Evolutionary conservation across 768 basidiomycete genomes (phyloP).

Genomic region (Amanita molliuscula): DNA sequence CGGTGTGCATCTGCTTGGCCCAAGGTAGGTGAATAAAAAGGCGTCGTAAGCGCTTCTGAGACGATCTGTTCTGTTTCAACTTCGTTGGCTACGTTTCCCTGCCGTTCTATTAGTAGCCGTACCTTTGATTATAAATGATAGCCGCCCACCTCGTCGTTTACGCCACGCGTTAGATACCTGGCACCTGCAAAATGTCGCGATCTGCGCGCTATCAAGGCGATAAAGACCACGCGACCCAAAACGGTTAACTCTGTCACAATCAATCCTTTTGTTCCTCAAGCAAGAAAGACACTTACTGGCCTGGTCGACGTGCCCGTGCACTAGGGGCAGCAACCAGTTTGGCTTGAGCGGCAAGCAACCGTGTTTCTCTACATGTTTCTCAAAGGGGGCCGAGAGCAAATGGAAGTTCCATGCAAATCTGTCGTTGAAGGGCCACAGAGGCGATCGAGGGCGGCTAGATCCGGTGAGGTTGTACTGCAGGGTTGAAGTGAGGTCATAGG

Average conservation of each 20-base stretch:
- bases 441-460: conserved; percentile 29
- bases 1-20: conserved; percentile 19
- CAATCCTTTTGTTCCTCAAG: neutral
- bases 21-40: conserved; percentile 67
- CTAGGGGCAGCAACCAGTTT: conserved; percentile 83
- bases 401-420: conserved; percentile 94
- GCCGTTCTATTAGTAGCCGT: neutral
- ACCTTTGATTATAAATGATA: neutral
- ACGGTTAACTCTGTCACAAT: conserved; percentile 71
- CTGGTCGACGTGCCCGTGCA: conserved; percentile 97
- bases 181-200: conserved; percentile 96
- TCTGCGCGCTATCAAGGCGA: conserved; percentile 90
- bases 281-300: conserved; percentile 55
- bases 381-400: conserved; percentile 38
- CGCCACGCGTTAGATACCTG: conserved; percentile 87
- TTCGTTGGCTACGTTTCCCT: conserved; percentile 98
- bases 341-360: conserved; percentile 26
- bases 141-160: conserved; percentile 71
- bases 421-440: conserved; percentile 68
- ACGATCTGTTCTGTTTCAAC: conserved; percentile 99
- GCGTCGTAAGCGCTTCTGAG: conserved; percentile 78
- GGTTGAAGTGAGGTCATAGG: conserved; percentile 95
- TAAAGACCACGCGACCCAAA: conserved; percentile 80
- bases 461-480: conserved; percentile 84
- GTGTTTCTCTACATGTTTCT: conserved; percentile 2